Base-by-base conservation (phyloP, 2,329 filamentous ascomycete species). In the Claviceps pazoutovae region DNA sequence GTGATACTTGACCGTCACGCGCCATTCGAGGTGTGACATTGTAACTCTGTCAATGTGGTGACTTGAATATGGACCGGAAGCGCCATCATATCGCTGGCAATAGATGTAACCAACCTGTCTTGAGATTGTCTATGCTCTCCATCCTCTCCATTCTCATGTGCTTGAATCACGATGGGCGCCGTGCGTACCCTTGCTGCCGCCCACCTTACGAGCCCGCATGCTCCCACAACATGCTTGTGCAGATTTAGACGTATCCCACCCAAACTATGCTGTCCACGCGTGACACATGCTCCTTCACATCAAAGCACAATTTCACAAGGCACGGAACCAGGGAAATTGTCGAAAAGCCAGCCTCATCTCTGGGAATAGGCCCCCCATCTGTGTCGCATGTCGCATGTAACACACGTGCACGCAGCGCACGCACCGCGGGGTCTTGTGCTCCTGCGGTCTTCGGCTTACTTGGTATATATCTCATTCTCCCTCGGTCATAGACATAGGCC, bases 121-220 rank as follows among this genome's bases (percentile, higher is more conserved):
- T 26, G 26, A 34, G 19, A 16, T 26, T 34, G 23, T 7, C 23
- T 9, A 17, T 30, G 43, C 19, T 44, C 5, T 8, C 21, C 21
- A 44, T 44, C 23, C 19, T 44, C 11, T 23, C 42, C 42, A 44
- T 26, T 19, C 11, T 43, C 6, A 5, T 43, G 17, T 34, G 39
- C 36, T 50, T 43, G 47, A 47, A 47, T 47, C 51, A 49, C 51
- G 17, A 41, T 42, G 17, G 48, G 46, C 30, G 39, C 41, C 41
- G 41, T 19, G 17, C 41, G n/a, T 19, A 37, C 26, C 19, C 51
- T 34, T 34, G 30, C 30, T 34, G 30, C 30, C 30, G 34, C 38
- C 50, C 38, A n/a, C 41, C 44, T 37, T 30, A 26, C 7, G 34
- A 13, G 41, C 19, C 16, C 37, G n/a, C 17, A 37, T 23, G 16